phyloP scores from a whole-genome alignment of 78 protist species.

The Dictyostelium purpureum region DNA sequence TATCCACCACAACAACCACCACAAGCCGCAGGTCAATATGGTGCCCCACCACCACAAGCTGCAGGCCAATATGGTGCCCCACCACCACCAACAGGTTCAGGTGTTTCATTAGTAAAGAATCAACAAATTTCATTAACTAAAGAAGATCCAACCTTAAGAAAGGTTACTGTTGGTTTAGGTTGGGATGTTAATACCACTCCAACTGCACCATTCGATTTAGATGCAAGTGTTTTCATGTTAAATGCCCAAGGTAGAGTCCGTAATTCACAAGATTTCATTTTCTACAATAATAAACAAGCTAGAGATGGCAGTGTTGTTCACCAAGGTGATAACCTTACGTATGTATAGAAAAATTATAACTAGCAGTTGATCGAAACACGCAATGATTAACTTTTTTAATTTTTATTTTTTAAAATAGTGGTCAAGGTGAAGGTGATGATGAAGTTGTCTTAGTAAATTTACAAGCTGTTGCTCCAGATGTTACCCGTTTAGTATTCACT shows the following conservation, averaged over 20 bases:
- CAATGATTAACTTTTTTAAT: too few relatives aligned
- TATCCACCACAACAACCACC: not conserved
- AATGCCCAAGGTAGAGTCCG: constrained; percentile 32
- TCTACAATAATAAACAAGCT: constrained; percentile 35
- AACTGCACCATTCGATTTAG: constrained; percentile 33
- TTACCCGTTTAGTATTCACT: constrained; percentile 42
- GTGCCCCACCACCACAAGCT: constrained; percentile 12
- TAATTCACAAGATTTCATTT: constrained; percentile 16
- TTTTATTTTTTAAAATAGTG: too few relatives aligned
- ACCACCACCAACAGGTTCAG: constrained; percentile 9
- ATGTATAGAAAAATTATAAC: too few relatives aligned
- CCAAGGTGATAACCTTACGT: constrained; percentile 63
- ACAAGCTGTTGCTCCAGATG: constrained; percentile 24
- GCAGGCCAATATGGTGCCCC: constrained; percentile 3
- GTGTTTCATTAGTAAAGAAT: not conserved
- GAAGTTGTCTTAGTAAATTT: constrained; percentile 9
- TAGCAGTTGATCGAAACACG: too few relatives aligned
- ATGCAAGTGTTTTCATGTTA: constrained; percentile 38
- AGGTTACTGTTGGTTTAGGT: constrained; percentile 13
- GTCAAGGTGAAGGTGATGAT: constrained; percentile 51
- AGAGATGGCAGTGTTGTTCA: constrained; percentile 30
- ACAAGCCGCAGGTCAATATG: not conserved
- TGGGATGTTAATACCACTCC: constrained; percentile 40
- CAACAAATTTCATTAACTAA: constrained; percentile 40
- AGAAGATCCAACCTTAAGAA: constrained; percentile 32